Conservation (phyloP, 179 eudicot genomes). For the Carnegiea gigantea region DNA sequence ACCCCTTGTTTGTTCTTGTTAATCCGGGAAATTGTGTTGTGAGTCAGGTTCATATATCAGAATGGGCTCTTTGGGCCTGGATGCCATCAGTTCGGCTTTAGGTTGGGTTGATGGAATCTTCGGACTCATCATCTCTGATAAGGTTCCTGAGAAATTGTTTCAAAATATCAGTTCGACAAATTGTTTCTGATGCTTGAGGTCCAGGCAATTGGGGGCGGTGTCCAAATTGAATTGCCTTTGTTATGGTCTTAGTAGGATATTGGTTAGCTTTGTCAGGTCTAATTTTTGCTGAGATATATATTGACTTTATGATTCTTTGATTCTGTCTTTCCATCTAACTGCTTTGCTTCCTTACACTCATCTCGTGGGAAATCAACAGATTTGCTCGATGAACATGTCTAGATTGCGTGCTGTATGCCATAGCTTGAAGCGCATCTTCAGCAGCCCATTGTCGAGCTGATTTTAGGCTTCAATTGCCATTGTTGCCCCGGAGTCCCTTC, state of each 20-base stretch:
- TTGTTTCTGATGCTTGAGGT: not conserved
- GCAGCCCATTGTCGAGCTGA: conserved; percentile 47
- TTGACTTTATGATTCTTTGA: not conserved
- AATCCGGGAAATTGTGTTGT: not conserved
- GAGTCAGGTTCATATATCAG: not conserved
- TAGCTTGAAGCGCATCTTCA: conserved; percentile 78
- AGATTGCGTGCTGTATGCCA: conserved; percentile 60
- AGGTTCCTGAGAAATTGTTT: not conserved
- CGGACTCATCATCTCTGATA: not conserved
- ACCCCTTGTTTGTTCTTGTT: not conserved
- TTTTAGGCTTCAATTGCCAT: not conserved
- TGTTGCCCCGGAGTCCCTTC: not conserved
- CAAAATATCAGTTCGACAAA: not conserved
- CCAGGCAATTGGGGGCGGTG: not conserved
- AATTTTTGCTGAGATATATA: not conserved
- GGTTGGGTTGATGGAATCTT: too few relatives aligned
- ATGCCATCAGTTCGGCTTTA: not conserved
- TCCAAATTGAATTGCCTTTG: not conserved
- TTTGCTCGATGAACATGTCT: conserved; percentile 35
- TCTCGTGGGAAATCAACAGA: conserved; percentile 32
- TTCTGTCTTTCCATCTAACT: not conserved
- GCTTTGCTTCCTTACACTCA: not conserved
- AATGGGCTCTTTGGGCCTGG: not conserved
- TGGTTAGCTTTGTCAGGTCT: not conserved
- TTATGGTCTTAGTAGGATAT: not conserved